Base-by-base conservation (phyloP, 805 yeast species). In the Wickerhamiella brachini region DNA sequence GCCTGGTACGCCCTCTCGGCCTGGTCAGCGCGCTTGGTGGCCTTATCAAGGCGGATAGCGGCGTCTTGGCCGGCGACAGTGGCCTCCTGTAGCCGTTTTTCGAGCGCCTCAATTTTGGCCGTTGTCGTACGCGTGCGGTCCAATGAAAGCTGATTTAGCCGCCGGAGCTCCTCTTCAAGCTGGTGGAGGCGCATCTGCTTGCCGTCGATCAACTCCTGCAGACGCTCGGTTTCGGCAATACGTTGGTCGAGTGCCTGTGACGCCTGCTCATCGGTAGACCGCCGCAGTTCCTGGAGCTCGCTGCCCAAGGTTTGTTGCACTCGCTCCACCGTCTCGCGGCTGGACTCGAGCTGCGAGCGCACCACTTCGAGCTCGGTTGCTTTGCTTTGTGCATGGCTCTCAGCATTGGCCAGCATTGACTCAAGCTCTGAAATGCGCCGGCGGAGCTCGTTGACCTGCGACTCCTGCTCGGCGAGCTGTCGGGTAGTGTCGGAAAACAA, bases 311-410 rank as follows among this genome's bases (percentile, higher is more conserved):
- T 37, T 5, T 7, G 15, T 9, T 37, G 41, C 5, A 37, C 20
- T 3, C 20, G 18, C 18, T 15, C 20, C 7, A 13, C 7, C 10
- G 41, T 37, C 5, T 37, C 41, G 41, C 41, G 41, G 20, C 20
- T 17, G 20, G 41, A 37, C 9, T 37, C 41, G 20, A 37, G 41
- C 20, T 37, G 41, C 20, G 20, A 15, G 41, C 41, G 41, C 20
- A 10, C 41, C 20, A 37, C 41, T 9, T 37, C 41, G 20, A 37
- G 41, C 41, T 37, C 41, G 41, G 41, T 17, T 5, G 20, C n/a
- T 20, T 37, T 37, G 44, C 49, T 39, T 26, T 47, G 49, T n/a
- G 49, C 37, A 22, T 45, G 23, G 24, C 44, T 49, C 26, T 22
- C 46, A 15, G 51, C 15, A 34, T 44, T 23, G 10, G 47, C 39